phyloP scores from a whole-genome alignment of 345 rosid genomes.

The Eucalyptus grandis region DNA sequence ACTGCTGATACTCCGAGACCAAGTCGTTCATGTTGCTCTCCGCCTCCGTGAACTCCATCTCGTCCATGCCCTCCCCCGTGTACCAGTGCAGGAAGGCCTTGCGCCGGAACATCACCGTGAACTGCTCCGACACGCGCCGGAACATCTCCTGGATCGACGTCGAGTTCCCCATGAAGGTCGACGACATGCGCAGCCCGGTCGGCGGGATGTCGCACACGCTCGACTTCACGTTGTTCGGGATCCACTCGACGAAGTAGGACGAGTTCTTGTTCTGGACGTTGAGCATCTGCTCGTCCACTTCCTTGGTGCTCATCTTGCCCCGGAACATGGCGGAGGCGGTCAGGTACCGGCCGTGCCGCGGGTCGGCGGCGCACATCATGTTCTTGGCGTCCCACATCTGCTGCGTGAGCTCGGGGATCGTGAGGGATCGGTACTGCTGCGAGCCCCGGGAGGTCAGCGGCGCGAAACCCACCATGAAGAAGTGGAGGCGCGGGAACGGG shows the following conservation, averaged over 20 bases:
- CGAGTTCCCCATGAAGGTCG: conserved; percentile 75
- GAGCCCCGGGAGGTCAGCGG: conserved; percentile 74
- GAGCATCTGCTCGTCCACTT: conserved; percentile 87
- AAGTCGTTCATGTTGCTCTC: conserved; percentile 91
- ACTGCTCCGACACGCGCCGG: conserved; percentile 46
- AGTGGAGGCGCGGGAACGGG: conserved; percentile 78
- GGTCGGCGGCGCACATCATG: conserved; percentile 92
- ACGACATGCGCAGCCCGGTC: conserved; percentile 59
- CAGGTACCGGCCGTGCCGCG: conserved; percentile 73
- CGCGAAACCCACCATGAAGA: conserved; percentile 83
- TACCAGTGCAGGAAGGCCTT: conserved; percentile 77
- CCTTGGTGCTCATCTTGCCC: conserved; percentile 91
- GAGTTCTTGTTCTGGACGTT: conserved; percentile 95
- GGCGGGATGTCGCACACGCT: conserved; percentile 78
- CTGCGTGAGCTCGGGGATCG: conserved; percentile 77
- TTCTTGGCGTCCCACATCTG: conserved; percentile 86
- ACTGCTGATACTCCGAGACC: conserved; percentile 85
- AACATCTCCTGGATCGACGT: conserved; percentile 65
- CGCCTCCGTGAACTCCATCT: conserved; percentile 93
- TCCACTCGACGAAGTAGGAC: conserved; percentile 73
- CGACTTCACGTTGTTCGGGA: conserved; percentile 61
- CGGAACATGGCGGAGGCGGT: conserved; percentile 89
- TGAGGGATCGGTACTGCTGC: conserved; percentile 71
- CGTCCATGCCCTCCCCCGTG: conserved; percentile 95
- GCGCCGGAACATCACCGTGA: conserved; percentile 49